Evolutionary conservation across 352 stramenopile genomes (phyloP).

Genomic region (Pythium volutum): DNA sequence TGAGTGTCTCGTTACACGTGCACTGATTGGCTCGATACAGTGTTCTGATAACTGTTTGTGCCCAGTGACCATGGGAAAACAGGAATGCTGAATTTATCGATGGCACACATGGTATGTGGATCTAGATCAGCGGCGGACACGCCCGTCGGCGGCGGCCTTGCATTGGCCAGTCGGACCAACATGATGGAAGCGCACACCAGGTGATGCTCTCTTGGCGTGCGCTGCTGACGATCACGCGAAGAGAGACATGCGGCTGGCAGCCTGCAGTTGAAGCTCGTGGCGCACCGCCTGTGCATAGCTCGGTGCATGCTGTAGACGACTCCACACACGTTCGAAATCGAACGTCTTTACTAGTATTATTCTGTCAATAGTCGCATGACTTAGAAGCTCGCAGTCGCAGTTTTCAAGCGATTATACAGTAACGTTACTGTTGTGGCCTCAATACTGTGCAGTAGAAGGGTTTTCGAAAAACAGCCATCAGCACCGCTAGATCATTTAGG

Average conservation of each 20-base stretch:
- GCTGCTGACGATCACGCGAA: neutral
- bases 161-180: neutral
- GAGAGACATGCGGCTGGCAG: too few species aligned
- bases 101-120: neutral
- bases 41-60: slow-evolving; percentile 6
- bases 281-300: neutral
- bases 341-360: neutral
- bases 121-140: neutral
- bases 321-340: neutral
- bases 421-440: too few species aligned
- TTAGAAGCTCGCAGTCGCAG: too few species aligned
- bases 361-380: too few species aligned
- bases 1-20: neutral
- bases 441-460: too few species aligned
- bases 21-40: neutral
- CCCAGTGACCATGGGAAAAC: neutral
- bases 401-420: too few species aligned
- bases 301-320: slow-evolving; percentile 4
- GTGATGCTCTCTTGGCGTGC: neutral
- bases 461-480: too few species aligned
- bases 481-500: too few species aligned
- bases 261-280: neutral
- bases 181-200: neutral
- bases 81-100: neutral
- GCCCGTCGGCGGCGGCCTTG: neutral